Conservation (phyloP, 2,329 filamentous ascomycete species). For the Diplodia mutila region DNA sequence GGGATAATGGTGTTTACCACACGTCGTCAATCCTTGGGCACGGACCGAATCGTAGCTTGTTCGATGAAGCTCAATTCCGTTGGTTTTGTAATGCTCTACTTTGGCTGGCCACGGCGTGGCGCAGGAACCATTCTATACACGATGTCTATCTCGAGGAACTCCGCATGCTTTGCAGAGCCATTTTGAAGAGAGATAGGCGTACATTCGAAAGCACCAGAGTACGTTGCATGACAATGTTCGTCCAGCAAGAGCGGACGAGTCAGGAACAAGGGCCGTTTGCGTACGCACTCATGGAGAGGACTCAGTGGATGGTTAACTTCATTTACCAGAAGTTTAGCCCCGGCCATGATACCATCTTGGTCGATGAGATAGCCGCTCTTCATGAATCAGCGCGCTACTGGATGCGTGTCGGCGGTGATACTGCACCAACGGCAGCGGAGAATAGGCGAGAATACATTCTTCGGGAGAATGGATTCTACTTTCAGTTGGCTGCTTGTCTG, state of each 20-base stretch:
- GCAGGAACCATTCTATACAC: neutral
- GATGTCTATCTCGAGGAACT: neutral
- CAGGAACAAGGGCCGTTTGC: neutral
- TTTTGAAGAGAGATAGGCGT: neutral
- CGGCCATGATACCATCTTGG: neutral
- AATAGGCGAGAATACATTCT: neutral
- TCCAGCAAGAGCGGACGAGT: neutral
- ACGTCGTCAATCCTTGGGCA: neutral
- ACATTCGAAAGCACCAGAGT: neutral
- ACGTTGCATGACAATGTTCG: neutral
- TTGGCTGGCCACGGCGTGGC: neutral
- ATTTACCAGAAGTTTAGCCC: neutral
- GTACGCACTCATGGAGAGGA: neutral
- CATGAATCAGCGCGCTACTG: neutral
- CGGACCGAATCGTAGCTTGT: neutral
- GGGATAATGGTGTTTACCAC: neutral
- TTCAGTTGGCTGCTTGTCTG: neutral
- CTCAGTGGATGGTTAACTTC: neutral
- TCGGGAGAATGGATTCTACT: slow-evolving; percentile 3
- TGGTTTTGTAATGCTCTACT: neutral
- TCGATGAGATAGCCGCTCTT: neutral
- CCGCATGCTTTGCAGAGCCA: neutral
- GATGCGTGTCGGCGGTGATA: neutral
- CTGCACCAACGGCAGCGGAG: neutral
- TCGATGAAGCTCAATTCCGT: neutral